Evolutionary conservation across 2,329 filamentous ascomycete species (phyloP), one percentile per base, ranked within the genome.

Genomic region (Pestalotiopsis sp.): DNA sequence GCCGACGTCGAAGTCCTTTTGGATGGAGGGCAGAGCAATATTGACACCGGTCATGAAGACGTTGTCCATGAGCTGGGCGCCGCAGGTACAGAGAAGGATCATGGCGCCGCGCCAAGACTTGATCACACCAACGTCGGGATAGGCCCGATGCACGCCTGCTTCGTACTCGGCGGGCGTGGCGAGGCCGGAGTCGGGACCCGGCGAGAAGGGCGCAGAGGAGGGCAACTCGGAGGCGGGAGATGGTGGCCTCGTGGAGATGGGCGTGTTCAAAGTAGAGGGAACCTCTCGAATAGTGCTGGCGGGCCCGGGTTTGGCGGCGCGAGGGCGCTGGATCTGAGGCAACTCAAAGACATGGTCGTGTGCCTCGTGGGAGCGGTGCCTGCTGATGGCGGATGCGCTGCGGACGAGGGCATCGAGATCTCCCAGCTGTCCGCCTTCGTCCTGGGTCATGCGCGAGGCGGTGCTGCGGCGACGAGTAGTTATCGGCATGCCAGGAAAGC

Each of bases 11-110:
- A 66, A 66, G 12, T 66, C 64, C 25, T 78, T 73, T 61, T 83
- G 80, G 9, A 83, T 81, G 1, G 81, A 80, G 0, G 81, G 79
- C 27, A 83, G 69, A 2, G 80, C 79, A 66, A 82, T 80, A 59
- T 82, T 83, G 20, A 81, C 76, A 36, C 79, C 78, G 1, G 80
- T 81, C 80, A 83, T 83, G 70, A 82, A 83, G 17, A 83, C 79
- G 69, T 83, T 83, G 65, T 83, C 81, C 60, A 83, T 77, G 49
- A 83, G 77, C 62, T 83, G 81, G 6, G 81, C 80, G 59, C 81
- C 81, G 36, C 80, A 82, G 3, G 81, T 83, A 23, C 80, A 78
- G 23, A 81, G 67, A 40, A 83, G 71, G 31, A 83, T 78, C 69
- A 81, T 69, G 6, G 74, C 73, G 1, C 81, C 81, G 57, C 79